phyloP scores from a whole-genome alignment of 2,329 filamentous ascomycete genomes.

The Aspergillus quadrilineatus region DNA sequence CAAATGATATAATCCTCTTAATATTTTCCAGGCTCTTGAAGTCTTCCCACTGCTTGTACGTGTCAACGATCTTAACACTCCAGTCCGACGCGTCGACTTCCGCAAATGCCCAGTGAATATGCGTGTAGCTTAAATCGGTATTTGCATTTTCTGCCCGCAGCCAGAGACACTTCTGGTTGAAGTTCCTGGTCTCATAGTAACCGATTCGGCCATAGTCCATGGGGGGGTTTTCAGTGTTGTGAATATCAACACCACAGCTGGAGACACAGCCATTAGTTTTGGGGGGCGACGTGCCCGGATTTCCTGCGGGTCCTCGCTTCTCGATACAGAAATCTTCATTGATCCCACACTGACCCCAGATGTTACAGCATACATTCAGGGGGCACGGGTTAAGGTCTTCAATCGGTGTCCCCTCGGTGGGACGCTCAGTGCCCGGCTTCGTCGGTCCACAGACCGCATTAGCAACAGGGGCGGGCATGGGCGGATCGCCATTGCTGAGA shows the following conservation, averaged over 20 bases:
- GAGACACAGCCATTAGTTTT: conserved; percentile 42
- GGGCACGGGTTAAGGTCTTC: conserved; percentile 32
- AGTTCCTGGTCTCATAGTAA: conserved; percentile 33
- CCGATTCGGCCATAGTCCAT: conserved; percentile 18
- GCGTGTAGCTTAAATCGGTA: conserved; percentile 23
- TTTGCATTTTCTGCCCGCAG: conserved; percentile 5
- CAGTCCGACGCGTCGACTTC: conserved; percentile 23
- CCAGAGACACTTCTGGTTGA: conserved; percentile 1
- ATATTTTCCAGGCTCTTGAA: conserved; percentile 49
- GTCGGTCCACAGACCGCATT: conserved; percentile 45
- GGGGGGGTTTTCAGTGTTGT: conserved; percentile 24
- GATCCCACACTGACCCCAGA: conserved; percentile 12
- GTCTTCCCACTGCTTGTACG: conserved; percentile 17
- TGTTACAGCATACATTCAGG: conserved; percentile 44
- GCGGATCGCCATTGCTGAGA: conserved; percentile 40
- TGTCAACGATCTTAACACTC: neutral
- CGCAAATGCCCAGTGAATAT: conserved; percentile 42
- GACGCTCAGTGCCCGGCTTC: no score
- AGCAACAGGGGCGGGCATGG: conserved; percentile 39
- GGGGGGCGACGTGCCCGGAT: conserved; percentile 38
- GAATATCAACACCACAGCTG: conserved; percentile 40
- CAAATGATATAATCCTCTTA: no score
- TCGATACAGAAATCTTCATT: conserved; percentile 46
- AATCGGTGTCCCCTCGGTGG: no score
- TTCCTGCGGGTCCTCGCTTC: conserved; percentile 23